These are phyloP conservation scores for Moricandia arvensis DNA, from an alignment of 345 rosid genomes.

Conservation along the genomic window DNA sequence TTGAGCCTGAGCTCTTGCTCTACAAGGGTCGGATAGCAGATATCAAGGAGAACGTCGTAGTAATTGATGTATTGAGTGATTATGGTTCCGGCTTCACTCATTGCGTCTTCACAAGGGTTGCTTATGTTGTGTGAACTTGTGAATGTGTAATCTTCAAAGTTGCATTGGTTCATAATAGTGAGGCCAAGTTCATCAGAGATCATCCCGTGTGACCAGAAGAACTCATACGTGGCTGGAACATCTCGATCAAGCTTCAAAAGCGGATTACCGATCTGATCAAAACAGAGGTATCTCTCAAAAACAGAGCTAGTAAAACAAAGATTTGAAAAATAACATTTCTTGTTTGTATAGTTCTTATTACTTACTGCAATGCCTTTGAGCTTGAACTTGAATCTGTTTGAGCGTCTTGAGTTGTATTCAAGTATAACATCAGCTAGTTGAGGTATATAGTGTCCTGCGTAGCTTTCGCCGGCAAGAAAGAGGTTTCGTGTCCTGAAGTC, in stretches of 20 bases:
- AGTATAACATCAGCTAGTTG: conserved; percentile 72
- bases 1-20: conserved; percentile 81
- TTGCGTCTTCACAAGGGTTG: conserved; percentile 51
- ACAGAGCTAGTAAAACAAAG: neutral
- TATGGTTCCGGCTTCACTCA: conserved; percentile 48
- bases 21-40: conserved; percentile 78
- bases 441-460: conserved; percentile 96
- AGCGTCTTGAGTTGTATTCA: conserved; percentile 56
- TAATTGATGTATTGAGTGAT: conserved; percentile 66
- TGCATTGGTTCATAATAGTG: conserved; percentile 64
- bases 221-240: conserved; percentile 66
- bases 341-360: conserved; percentile 6
- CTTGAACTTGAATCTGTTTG: conserved; percentile 71
- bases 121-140: conserved; percentile 57
- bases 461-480: conserved; percentile 92
- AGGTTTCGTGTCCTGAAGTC: conserved; percentile 55
- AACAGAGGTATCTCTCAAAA: conserved; percentile 16
- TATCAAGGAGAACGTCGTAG: conserved; percentile 79
- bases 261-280: conserved; percentile 79
- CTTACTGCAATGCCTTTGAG: conserved; percentile 96
- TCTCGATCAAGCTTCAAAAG: conserved; percentile 81
- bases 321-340: neutral
- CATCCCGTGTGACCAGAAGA: conserved; percentile 96
- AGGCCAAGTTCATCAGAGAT: conserved; percentile 88
- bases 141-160: conserved; percentile 70